Conservation (phyloP, 306 rosid genomes). For the Cicer arietinum region DNA sequence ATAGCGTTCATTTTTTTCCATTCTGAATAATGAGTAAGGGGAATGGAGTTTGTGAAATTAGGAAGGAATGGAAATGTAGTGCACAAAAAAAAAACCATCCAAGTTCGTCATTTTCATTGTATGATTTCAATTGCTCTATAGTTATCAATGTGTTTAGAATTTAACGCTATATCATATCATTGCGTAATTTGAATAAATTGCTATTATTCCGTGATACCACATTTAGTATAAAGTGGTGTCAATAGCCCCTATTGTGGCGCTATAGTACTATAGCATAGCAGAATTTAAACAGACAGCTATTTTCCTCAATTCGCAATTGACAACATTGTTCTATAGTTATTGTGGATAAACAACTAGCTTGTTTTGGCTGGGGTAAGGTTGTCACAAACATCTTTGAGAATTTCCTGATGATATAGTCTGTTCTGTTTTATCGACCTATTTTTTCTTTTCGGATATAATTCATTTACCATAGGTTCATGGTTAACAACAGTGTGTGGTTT, state of each 20-base stretch:
- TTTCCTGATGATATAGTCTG: not conserved
- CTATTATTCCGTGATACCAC: too few species aligned
- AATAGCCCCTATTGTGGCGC: too few species aligned
- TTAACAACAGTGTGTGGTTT: not conserved
- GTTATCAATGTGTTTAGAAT: not conserved
- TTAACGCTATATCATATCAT: too few species aligned
- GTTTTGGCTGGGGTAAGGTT: not conserved
- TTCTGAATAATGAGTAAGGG: not conserved
- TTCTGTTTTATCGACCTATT: not conserved
- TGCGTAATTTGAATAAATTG: too few species aligned
- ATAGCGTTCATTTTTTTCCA: not conserved
- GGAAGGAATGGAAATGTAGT: constrained; percentile 20
- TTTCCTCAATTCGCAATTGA: too few species aligned
- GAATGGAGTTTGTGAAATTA: not conserved
- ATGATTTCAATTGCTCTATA: not conserved
- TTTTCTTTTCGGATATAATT: not conserved
- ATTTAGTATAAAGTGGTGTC: too few species aligned
- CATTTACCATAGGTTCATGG: not conserved
- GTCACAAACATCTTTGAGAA: not conserved
- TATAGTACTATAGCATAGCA: too few species aligned
- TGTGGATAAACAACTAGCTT: not conserved
- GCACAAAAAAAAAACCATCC: not conserved
- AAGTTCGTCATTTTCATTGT: not conserved
- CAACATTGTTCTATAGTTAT: not conserved
- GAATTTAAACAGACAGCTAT: too few species aligned